Evolutionary conservation across 306 rosid genomes (phyloP).

Genomic region (Begonia peltatifolia): DNA sequence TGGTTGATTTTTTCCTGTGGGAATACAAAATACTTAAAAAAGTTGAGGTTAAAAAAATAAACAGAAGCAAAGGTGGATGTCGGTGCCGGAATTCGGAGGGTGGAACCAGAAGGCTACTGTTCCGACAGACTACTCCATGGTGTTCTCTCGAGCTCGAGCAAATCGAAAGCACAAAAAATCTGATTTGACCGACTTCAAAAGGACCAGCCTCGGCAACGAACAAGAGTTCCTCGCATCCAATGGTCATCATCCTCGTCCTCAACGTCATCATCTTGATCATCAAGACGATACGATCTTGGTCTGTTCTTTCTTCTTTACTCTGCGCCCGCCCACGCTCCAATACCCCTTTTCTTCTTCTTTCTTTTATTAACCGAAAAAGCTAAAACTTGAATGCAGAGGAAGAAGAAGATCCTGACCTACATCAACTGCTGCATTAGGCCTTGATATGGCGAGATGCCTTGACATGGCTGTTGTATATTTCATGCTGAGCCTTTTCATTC

Average conservation of each 20-base stretch:
- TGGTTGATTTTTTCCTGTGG: too few species aligned
- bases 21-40: too few species aligned
- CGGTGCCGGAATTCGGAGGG: conserved; percentile 86
- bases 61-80: conserved; percentile 40
- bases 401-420: conserved; percentile 45
- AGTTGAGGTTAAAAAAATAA: too few species aligned
- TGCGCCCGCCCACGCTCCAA: too few species aligned
- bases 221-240: conserved; percentile 7
- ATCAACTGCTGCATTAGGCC: conserved; percentile 59
- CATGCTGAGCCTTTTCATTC: too few species aligned
- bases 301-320: conserved; percentile 8
- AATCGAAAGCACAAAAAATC: conserved; percentile 40
- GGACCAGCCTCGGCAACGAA: conserved; percentile 35
- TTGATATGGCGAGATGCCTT: conserved; percentile 15
- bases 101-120: conserved; percentile 46
- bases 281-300: conserved; percentile 20
- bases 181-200: conserved; percentile 32
- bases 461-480: too few species aligned
- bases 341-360: not conserved
- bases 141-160: conserved; percentile 60
- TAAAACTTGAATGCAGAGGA: conserved; percentile 29
- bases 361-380: too few species aligned
- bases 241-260: conserved; percentile 5
- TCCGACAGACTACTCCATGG: conserved; percentile 53
- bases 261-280: conserved; percentile 3